These are phyloP conservation scores for Triticum monococcum DNA, from an alignment of 176 grass and related monocot genomes.

Conservation along the genomic window DNA sequence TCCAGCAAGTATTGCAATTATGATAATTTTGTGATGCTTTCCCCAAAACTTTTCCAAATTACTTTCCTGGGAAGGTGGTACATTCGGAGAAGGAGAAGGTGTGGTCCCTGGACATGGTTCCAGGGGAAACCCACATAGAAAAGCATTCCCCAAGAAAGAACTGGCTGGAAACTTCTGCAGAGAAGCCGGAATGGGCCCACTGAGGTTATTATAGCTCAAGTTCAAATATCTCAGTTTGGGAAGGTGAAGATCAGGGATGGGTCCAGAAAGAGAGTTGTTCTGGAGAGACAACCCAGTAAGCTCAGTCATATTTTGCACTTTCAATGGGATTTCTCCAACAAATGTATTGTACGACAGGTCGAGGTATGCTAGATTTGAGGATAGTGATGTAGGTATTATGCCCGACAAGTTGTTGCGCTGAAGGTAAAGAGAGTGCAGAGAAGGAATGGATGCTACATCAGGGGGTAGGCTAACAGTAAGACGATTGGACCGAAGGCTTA, in stretches of 20 bases:
- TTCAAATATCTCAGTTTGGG: constrained; percentile 70
- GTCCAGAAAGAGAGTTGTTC: constrained; percentile 91
- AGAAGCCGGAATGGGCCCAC: constrained; percentile 72
- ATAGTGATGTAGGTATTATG: constrained; percentile 66
- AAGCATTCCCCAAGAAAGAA: constrained; percentile 80
- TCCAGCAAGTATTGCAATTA: constrained; percentile 67
- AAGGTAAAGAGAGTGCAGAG: constrained; percentile 77
- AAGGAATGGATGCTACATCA: constrained; percentile 82
- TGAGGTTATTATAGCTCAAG: constrained; percentile 90
- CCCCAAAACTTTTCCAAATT: constrained; percentile 41
- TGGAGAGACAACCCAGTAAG: constrained; percentile 77
- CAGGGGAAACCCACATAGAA: constrained; percentile 79
- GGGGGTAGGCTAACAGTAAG: constrained; percentile 63
- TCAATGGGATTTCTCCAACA: constrained; percentile 63
- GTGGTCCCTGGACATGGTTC: constrained; percentile 50
- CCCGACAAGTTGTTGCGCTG: constrained; percentile 87
- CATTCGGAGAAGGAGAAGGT: constrained; percentile 59
- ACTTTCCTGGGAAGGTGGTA: constrained; percentile 32
- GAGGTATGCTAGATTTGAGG: constrained; percentile 67
- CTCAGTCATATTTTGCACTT: constrained; percentile 65
- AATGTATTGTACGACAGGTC: constrained; percentile 92
- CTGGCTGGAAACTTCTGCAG: constrained; percentile 65
- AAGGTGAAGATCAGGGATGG: constrained; percentile 66
- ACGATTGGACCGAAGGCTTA: constrained; percentile 90
- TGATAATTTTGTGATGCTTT: constrained; percentile 37